A percentile compares a stretch with the other conserved stretches of the same genome.
phyloP scores from a whole-genome alignment of 768 basidiomycete species.

The Exidia glandulosa region DNA sequence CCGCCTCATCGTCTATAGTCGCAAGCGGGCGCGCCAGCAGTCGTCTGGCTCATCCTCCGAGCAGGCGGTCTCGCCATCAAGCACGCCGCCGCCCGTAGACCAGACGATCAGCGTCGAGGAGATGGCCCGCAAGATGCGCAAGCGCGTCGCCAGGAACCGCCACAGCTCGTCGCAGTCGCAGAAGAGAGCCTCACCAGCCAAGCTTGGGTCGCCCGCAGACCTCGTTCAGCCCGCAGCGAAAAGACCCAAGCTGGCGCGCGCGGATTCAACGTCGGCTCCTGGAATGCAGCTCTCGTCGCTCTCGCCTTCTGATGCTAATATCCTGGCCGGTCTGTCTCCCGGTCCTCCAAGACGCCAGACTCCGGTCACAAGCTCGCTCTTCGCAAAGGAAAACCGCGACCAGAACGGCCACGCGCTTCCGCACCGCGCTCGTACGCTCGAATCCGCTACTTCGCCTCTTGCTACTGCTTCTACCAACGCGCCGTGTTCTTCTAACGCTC shows the following conservation, averaged over 20 bases:
- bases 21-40: not conserved
- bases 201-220: not conserved
- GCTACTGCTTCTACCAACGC: not conserved
- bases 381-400: not conserved
- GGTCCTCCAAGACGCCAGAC: not conserved
- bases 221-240: not conserved
- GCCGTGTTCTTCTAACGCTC: not conserved
- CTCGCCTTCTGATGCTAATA: not conserved
- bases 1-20: not conserved
- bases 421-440: not conserved
- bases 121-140: not conserved
- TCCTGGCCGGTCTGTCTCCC: not conserved
- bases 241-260: not conserved
- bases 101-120: constrained; percentile 3
- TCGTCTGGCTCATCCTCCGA: not conserved
- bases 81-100: not conserved
- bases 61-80: not conserved
- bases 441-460: not conserved
- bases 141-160: not conserved
- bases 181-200: not conserved
- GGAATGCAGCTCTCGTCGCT: not conserved
- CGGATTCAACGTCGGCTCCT: not conserved
- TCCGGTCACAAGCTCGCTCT: not conserved
- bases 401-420: not conserved
- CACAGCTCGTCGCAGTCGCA: constrained; percentile 3